Evolutionary conservation across 2,329 filamentous ascomycete genomes (phyloP).

Genomic region (Ustilaginoidea virens): DNA sequence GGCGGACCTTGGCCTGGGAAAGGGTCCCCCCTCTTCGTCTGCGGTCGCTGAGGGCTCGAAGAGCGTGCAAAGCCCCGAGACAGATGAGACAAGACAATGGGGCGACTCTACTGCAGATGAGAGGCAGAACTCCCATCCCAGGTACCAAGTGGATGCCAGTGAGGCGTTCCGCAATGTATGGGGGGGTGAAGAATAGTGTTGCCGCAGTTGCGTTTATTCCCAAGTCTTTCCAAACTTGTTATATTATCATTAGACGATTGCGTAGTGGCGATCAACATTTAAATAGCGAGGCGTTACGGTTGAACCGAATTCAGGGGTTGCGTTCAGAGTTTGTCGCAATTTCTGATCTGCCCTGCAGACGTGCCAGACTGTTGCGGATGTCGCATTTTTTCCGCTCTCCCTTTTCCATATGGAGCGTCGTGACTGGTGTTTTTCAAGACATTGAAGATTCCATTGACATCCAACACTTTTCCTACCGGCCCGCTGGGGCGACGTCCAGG

Average conservation of each 20-base stretch:
- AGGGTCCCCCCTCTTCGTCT: conserved; percentile 8
- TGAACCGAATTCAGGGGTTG: conserved; percentile 1
- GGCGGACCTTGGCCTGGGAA: conserved; percentile 11
- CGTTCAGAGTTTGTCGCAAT: no score
- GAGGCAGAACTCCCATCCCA: conserved; percentile 4
- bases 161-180: conserved; percentile 34
- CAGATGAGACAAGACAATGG: conserved; percentile 8
- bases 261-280: conserved; percentile 1
- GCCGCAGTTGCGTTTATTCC: background rate
- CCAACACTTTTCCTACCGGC: no score
- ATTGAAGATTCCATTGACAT: no score
- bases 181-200: conserved; percentile 7
- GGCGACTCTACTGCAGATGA: conserved; percentile 5
- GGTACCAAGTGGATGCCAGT: conserved; percentile 18
- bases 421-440: no score
- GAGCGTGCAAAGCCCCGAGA: conserved; percentile 1
- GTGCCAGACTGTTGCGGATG: no score
- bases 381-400: no score
- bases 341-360: no score
- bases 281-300: conserved; percentile 14
- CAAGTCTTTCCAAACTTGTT: background rate
- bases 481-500: no score
- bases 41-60: background rate
- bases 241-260: background rate
- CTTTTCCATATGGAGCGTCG: no score